Conservation (phyloP, 306 rosid genomes). For the Trifolium pratense region DNA sequence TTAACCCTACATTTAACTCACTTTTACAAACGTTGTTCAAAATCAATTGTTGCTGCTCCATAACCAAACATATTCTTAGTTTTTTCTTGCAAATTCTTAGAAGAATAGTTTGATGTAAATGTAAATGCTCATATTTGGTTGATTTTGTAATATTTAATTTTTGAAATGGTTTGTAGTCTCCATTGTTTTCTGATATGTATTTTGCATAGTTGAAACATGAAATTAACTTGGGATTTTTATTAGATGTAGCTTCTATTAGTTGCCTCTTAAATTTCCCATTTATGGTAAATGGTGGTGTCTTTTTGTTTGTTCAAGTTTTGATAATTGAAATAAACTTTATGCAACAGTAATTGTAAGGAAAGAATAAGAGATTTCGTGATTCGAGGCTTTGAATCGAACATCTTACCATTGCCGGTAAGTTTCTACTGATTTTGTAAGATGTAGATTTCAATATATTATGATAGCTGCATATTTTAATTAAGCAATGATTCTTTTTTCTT, state of each 20-base stretch:
- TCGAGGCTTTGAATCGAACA: slow-evolving; percentile 49
- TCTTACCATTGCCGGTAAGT: slow-evolving; percentile 76
- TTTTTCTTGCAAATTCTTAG: neutral
- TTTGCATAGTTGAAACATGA: too few species aligned
- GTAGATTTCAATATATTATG: too few species aligned
- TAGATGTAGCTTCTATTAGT: neutral
- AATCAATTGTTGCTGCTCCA: neutral
- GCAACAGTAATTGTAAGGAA: slow-evolving; percentile 61
- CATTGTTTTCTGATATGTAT: too few species aligned
- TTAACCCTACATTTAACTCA: neutral
- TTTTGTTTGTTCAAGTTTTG: too few species aligned
- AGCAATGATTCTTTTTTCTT: neutral
- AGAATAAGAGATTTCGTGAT: slow-evolving; percentile 56
- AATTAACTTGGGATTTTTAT: too few species aligned
- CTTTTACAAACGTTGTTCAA: neutral
- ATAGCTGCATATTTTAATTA: too few species aligned
- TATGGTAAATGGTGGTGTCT: neutral
- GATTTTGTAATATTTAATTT: too few species aligned
- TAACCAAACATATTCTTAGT: too few species aligned
- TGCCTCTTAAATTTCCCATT: too few species aligned
- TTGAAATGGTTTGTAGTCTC: too few species aligned
- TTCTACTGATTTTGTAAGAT: neutral
- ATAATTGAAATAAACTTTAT: neutral
- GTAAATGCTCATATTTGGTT: too few species aligned
- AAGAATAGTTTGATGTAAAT: neutral